A percentile compares a stretch with the other conserved stretches of the same genome.
Conservation (phyloP, 1,139 yeast genomes). For the Arxiozyma heterogenica region DNA sequence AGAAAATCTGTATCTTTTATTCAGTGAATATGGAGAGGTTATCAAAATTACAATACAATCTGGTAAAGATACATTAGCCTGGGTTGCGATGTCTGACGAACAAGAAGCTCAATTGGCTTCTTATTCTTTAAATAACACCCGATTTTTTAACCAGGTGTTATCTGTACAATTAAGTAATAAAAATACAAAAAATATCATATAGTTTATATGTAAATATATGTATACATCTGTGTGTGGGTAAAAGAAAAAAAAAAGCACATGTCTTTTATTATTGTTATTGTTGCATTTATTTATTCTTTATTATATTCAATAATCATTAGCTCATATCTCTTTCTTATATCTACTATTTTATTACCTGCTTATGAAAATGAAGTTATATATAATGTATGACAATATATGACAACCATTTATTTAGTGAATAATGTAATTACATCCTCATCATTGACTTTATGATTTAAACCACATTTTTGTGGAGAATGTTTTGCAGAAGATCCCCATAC, state of each 20-base stretch:
- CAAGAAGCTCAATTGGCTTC: conserved; percentile 26
- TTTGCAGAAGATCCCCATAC: conserved; percentile 97
- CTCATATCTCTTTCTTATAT: not conserved
- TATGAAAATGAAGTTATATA: conserved; percentile 1
- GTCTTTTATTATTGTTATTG: too few species aligned
- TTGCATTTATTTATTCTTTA: too few species aligned
- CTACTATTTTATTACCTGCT: too few species aligned
- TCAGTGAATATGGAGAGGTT: conserved; percentile 29
- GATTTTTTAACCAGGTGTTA: not conserved
- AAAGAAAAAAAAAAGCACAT: too few species aligned
- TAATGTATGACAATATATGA: conserved; percentile 21
- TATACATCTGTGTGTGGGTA: conserved; percentile 13
- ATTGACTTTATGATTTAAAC: conserved; percentile 68
- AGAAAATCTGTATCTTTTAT: conserved; percentile 22
- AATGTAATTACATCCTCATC: conserved; percentile 94
- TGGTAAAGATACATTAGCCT: not conserved
- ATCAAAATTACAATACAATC: conserved; percentile 13
- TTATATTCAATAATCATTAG: too few species aligned
- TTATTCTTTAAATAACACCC: not conserved
- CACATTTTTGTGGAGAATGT: conserved; percentile 95
- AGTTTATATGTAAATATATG: not conserved
- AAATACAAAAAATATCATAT: not conserved
- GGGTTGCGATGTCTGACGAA: conserved; percentile 13
- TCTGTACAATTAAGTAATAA: not conserved
- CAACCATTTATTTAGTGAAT: conserved; percentile 58